Evolutionary conservation across 2,329 filamentous ascomycete species (phyloP).

Genomic region (Aspergillus fumigatus): DNA sequence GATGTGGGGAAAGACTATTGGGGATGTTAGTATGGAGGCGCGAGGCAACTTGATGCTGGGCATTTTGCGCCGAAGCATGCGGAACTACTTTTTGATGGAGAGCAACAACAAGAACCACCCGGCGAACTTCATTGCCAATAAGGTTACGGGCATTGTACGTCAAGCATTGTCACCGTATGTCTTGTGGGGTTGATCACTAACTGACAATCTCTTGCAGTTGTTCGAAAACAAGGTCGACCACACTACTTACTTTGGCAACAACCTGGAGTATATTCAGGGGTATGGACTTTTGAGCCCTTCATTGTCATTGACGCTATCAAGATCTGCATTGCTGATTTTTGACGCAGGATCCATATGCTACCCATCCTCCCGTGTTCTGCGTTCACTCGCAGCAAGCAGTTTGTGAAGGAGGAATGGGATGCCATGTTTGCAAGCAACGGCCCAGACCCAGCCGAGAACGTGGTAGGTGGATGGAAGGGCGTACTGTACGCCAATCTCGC

Average conservation of each 20-base stretch:
- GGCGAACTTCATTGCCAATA: slow-evolving; percentile 73
- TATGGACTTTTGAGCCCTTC: slow-evolving; percentile 18
- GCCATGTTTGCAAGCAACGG: slow-evolving; percentile 68
- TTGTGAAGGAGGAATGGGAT: slow-evolving; percentile 80
- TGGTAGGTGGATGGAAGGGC: slow-evolving; percentile 77
- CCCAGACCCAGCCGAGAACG: slow-evolving; percentile 50
- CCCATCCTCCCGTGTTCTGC: slow-evolving; percentile 66
- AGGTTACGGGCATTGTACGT: slow-evolving; percentile 55
- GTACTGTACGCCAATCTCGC: slow-evolving; percentile 80
- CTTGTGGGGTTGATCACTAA: neutral
- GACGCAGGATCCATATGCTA: slow-evolving; percentile 74
- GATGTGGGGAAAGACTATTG: slow-evolving; percentile 81
- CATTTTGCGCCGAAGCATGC: slow-evolving; percentile 67
- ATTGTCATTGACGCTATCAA: neutral
- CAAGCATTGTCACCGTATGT: neutral
- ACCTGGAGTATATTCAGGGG: slow-evolving; percentile 66
- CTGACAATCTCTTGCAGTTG: slow-evolving; percentile 45
- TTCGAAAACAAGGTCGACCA: slow-evolving; percentile 97
- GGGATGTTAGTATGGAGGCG: slow-evolving; percentile 75
- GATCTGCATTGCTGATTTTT: slow-evolving; percentile 17
- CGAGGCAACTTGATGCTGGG: slow-evolving; percentile 81
- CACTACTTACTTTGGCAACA: slow-evolving; percentile 78
- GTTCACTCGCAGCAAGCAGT: slow-evolving; percentile 61
- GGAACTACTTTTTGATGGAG: slow-evolving; percentile 77
- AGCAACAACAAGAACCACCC: slow-evolving; percentile 68